Evolutionary conservation across 2,329 filamentous ascomycete species (phyloP).

Genomic region (Aureobasidium sp.): DNA sequence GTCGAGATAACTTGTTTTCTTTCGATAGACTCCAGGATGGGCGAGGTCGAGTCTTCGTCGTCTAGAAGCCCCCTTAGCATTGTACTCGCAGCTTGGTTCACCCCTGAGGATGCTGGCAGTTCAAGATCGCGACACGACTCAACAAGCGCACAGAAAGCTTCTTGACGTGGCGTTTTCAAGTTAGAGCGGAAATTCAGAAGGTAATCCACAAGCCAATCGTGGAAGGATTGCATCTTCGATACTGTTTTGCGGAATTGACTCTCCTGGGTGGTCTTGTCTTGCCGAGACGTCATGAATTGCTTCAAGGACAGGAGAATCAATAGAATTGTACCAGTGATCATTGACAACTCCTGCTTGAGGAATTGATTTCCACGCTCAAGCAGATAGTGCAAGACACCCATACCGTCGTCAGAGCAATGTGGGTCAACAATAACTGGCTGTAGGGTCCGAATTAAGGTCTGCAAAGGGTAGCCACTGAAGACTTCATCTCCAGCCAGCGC

Average conservation of each 20-base stretch:
- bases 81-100: slow-evolving; percentile 65
- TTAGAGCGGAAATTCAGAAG: slow-evolving; percentile 47
- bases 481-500: slow-evolving; percentile 66
- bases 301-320: slow-evolving; percentile 72
- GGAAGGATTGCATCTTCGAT: slow-evolving; percentile 66
- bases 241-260: slow-evolving; percentile 71
- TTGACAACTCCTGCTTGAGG: slow-evolving; percentile 59
- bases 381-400: slow-evolving; percentile 81
- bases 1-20: slow-evolving; percentile 61
- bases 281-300: slow-evolving; percentile 64
- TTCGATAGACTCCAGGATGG: slow-evolving; percentile 62
- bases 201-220: slow-evolving; percentile 67
- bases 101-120: slow-evolving; percentile 59
- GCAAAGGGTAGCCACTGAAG: slow-evolving; percentile 70
- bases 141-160: slow-evolving; percentile 56
- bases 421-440: slow-evolving; percentile 70
- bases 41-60: slow-evolving; percentile 55
- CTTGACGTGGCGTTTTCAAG: slow-evolving; percentile 26
- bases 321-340: slow-evolving; percentile 71
- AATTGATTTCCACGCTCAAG: slow-evolving; percentile 59
- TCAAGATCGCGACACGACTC: slow-evolving; percentile 60
- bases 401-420: slow-evolving; percentile 82
- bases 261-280: slow-evolving; percentile 76
- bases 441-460: slow-evolving; percentile 80
- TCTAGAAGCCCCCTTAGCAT: slow-evolving; percentile 71